Evolutionary conservation across 139 green algal genomes (phyloP).

Genomic region (Chlorella ohadii): DNA sequence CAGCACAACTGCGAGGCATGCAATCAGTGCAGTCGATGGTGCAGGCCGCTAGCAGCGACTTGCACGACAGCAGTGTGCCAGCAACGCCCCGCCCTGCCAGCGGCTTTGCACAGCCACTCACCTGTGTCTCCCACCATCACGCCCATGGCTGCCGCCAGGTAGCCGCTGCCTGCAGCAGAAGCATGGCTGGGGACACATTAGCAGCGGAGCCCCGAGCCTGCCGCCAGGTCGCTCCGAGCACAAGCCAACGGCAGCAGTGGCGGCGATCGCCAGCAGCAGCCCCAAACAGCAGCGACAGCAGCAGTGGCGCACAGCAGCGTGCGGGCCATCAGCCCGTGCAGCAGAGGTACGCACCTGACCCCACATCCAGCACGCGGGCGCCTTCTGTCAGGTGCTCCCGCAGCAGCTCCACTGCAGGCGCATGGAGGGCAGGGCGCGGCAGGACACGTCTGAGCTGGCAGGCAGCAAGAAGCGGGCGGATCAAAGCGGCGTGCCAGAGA

Average conservation of each 20-base stretch:
- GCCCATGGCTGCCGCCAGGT: slow-evolving; percentile 85
- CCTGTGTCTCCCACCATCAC: slow-evolving; percentile 62
- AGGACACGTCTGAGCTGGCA: too few relatives aligned
- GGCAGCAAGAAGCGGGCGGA: too few relatives aligned
- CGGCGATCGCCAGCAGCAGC: too few relatives aligned
- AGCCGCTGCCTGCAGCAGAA: slow-evolving; percentile 58
- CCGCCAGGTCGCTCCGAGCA: not conserved
- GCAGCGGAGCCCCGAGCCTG: too few relatives aligned
- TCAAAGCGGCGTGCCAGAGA: too few relatives aligned
- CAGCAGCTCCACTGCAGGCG: slow-evolving; percentile 77
- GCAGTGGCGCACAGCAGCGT: not conserved
- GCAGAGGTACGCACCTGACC: slow-evolving; percentile 51
- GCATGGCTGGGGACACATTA: not conserved
- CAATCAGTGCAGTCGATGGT: too few relatives aligned
- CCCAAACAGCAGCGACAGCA: not conserved
- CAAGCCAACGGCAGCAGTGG: not conserved
- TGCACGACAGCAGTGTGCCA: too few relatives aligned
- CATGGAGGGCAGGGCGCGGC: too few relatives aligned
- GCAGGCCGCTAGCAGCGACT: too few relatives aligned
- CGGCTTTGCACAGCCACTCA: too few relatives aligned
- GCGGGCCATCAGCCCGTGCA: too few relatives aligned
- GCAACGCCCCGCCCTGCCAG: not conserved
- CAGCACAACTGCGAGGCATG: too few relatives aligned
- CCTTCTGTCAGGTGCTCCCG: slow-evolving; percentile 66
- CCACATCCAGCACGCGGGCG: slow-evolving; percentile 87